Percentiles rank a stretch among this genome's conserved stretches.
These are phyloP conservation scores for Xylaria sp. DNA, from an alignment of 2,329 filamentous ascomycete genomes.

Conservation along the genomic window DNA sequence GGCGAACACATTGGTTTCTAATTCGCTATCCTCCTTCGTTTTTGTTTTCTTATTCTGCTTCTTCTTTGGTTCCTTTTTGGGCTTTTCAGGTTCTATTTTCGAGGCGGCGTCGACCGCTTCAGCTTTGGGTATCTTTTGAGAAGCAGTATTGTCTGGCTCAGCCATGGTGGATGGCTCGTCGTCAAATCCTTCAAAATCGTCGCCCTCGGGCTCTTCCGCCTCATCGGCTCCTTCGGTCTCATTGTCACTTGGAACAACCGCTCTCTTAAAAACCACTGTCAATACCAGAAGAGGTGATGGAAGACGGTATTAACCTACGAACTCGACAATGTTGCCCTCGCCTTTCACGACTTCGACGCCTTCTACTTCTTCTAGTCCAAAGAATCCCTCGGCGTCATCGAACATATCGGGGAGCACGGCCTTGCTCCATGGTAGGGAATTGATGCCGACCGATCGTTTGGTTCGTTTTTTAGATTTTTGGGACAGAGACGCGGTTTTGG, in stretches of 20 bases:
- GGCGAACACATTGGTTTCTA: slow-evolving; percentile 63
- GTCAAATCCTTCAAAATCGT: slow-evolving; percentile 73
- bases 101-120: slow-evolving; percentile 38
- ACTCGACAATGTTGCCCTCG: slow-evolving; percentile 64
- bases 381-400: slow-evolving; percentile 93
- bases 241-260: slow-evolving; percentile 30
- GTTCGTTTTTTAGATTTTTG: slow-evolving; percentile 45
- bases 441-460: slow-evolving; percentile 57
- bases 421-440: slow-evolving; percentile 66
- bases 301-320: slow-evolving; percentile 54
- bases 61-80: slow-evolving; percentile 41
- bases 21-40: slow-evolving; percentile 53
- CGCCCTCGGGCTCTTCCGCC: slow-evolving; percentile 36
- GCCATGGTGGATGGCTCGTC: slow-evolving; percentile 54
- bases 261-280: slow-evolving; percentile 40
- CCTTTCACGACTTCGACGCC: slow-evolving; percentile 85
- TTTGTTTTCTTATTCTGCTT: slow-evolving; percentile 46
- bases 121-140: slow-evolving; percentile 23
- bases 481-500: slow-evolving; percentile 34
- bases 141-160: slow-evolving; percentile 42
- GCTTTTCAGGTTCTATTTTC: slow-evolving; percentile 40
- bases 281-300: slow-evolving; percentile 6
- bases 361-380: slow-evolving; percentile 89
- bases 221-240: slow-evolving; percentile 26
- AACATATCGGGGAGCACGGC: slow-evolving; percentile 78